Conservation (phyloP, 257 asterid species). For the Solanum okadae region DNA sequence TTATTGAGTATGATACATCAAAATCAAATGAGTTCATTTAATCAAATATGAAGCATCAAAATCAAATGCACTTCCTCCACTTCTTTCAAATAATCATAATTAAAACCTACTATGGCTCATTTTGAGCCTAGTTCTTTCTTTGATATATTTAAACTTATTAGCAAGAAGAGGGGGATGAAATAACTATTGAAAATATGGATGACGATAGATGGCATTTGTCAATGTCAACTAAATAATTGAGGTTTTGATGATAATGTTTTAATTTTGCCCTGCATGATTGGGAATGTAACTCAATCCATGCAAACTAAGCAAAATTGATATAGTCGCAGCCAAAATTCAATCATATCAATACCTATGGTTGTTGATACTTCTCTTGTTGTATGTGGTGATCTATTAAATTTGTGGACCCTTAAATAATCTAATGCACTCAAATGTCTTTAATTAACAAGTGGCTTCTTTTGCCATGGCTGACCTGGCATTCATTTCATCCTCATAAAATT, state of each 20-base stretch:
- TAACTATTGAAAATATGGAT: neutral
- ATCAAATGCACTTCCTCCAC: neutral
- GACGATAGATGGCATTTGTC: neutral
- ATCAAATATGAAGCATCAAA: neutral
- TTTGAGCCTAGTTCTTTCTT: neutral
- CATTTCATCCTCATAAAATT: neutral
- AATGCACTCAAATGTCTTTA: neutral
- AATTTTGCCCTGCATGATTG: constrained; percentile 2
- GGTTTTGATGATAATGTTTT: neutral
- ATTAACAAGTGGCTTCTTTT: constrained; percentile 12
- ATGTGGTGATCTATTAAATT: neutral
- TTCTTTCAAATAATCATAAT: neutral
- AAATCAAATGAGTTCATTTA: neutral
- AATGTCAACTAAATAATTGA: constrained; percentile 13
- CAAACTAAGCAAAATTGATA: neutral
- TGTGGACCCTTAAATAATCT: constrained; percentile 4
- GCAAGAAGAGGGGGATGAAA: neutral
- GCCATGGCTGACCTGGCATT: neutral
- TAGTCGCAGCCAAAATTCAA: neutral
- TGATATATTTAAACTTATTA: neutral
- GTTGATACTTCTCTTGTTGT: neutral
- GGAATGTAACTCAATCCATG: neutral
- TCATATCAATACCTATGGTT: neutral
- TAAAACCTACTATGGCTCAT: neutral
- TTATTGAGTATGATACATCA: neutral